These are phyloP conservation scores for Neurospora sp. DNA, from an alignment of 495 filamentous ascomycete genomes.

Conservation along the genomic window DNA sequence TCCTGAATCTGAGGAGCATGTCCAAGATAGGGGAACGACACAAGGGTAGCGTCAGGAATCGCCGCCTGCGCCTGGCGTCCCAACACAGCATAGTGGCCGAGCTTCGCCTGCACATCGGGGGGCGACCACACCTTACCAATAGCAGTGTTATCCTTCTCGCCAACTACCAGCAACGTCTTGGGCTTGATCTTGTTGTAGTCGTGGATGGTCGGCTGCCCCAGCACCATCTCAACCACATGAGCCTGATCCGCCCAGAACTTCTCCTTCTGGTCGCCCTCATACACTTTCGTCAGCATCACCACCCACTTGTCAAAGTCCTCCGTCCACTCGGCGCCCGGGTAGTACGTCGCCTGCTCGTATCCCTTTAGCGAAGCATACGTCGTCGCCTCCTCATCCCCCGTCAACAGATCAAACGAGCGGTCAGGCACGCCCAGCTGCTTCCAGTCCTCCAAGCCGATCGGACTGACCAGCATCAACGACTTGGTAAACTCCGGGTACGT, in stretches of 20 bases:
- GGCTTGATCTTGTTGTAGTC: conserved; percentile 27
- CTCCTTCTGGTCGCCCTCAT: conserved; percentile 22
- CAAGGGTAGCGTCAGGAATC: conserved; percentile 30
- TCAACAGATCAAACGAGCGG: conserved; percentile 19
- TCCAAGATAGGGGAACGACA: conserved; percentile 30
- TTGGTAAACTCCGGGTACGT: conserved; percentile 27
- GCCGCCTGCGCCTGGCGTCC: conserved; percentile 27
- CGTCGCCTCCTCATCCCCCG: conserved; percentile 17
- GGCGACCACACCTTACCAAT: conserved; percentile 39
- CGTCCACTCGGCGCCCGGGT: conserved; percentile 24
- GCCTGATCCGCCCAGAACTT: conserved; percentile 28
- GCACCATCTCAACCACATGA: conserved; percentile 31
- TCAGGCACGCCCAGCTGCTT: conserved; percentile 34
- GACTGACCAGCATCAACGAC: conserved; percentile 25
- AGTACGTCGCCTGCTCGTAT: conserved; percentile 38
- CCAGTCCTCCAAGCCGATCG: conserved; percentile 38
- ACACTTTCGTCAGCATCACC: conserved; percentile 35
- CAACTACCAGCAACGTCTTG: conserved; percentile 29
- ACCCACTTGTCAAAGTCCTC: conserved; percentile 34
- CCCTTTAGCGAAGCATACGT: conserved; percentile 27
- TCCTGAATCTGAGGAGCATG: conserved; percentile 38
- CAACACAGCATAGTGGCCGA: conserved; percentile 33
- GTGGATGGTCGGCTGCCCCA: conserved; percentile 34
- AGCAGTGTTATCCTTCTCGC: conserved; percentile 33
- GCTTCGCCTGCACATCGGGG: conserved; percentile 23